A percentile compares a stretch with the other conserved stretches of the same genome.
phyloP scores from a whole-genome alignment of 768 basidiomycete species.

The Hygrophoropsis aurantiaca region DNA sequence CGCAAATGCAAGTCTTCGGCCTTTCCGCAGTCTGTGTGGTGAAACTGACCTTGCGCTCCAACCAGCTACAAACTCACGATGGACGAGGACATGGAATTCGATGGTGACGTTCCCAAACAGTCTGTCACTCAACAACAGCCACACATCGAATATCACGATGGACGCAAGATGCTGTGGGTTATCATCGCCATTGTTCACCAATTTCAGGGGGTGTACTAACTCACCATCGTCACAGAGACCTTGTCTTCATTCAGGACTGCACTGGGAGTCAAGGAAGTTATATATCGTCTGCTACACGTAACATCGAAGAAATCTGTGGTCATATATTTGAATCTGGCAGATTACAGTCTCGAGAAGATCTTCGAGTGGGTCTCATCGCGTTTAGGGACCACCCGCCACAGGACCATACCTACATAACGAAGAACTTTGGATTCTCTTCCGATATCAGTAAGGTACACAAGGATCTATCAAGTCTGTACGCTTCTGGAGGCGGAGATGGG shows the following conservation, averaged over 20 bases:
- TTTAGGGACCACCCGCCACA: slow-evolving; percentile 98
- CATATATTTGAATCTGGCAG: slow-evolving; percentile 94
- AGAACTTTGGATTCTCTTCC: slow-evolving; percentile 93
- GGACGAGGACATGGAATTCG: slow-evolving; percentile 83
- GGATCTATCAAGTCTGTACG: slow-evolving; percentile 81
- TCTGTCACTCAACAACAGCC: slow-evolving; percentile 34
- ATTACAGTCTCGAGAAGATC: slow-evolving; percentile 82
- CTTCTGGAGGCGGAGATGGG: slow-evolving; percentile 90
- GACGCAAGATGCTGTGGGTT: slow-evolving; percentile 76
- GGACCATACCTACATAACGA: slow-evolving; percentile 92
- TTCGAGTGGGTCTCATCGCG: slow-evolving; percentile 89
- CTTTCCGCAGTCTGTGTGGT: too few species aligned
- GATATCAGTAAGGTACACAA: slow-evolving; percentile 86
- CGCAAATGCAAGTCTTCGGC: too few species aligned
- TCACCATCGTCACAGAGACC: slow-evolving; percentile 54
- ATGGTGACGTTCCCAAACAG: slow-evolving; percentile 36
- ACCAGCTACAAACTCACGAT: slow-evolving; percentile 37
- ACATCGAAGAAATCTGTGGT: slow-evolving; percentile 93
- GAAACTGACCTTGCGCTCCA: too few species aligned
- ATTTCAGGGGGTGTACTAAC: slow-evolving; percentile 17
- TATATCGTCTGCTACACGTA: slow-evolving; percentile 92
- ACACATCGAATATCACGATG: slow-evolving; percentile 36
- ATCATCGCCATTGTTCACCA: slow-evolving; percentile 7
- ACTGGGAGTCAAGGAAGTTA: slow-evolving; percentile 90
- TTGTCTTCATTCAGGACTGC: slow-evolving; percentile 95